Conservation (phyloP, 768 basidiomycete genomes). For the Tylopilus intermedius region DNA sequence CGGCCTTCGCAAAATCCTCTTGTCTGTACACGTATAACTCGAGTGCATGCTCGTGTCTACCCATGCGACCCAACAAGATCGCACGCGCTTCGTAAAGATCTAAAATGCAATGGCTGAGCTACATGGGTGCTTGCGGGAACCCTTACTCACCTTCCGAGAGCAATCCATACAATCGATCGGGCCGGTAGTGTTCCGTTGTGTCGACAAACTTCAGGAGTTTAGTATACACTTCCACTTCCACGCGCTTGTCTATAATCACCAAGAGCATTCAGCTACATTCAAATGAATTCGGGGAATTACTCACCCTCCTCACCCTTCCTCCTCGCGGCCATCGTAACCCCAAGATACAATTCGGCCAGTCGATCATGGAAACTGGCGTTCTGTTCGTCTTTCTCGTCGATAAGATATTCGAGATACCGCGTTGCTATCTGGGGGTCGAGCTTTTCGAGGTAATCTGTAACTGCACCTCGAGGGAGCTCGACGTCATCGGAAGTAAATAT, state of each 20-base stretch:
- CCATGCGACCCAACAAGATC: constrained; percentile 82
- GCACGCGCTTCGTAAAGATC: constrained; percentile 91
- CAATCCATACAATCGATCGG: constrained; percentile 77
- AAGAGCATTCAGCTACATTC: not conserved
- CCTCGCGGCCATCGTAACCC: constrained; percentile 56
- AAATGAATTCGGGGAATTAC: constrained; percentile 12
- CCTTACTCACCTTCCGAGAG: constrained; percentile 68
- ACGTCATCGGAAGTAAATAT: constrained; percentile 96
- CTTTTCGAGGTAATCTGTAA: constrained; percentile 73
- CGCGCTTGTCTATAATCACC: constrained; percentile 37
- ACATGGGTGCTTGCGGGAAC: not conserved
- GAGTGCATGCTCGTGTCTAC: constrained; percentile 90
- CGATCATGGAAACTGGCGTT: constrained; percentile 77
- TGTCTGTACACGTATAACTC: constrained; percentile 90
- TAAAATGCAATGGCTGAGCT: constrained; percentile 25
- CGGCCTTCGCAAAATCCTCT: constrained; percentile 79
- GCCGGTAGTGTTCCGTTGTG: constrained; percentile 59
- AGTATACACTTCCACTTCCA: constrained; percentile 49
- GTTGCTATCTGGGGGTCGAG: constrained; percentile 66
- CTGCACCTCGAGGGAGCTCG: constrained; percentile 73
- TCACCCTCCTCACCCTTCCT: constrained; percentile 55
- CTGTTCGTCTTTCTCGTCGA: constrained; percentile 67
- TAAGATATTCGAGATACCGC: constrained; percentile 81
- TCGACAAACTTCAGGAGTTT: constrained; percentile 77
- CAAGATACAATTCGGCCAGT: constrained; percentile 81